Evolutionary conservation across 75 land plant species (phyloP), one percentile per base, ranked within the genome.

Genomic region (Pinus albicaulis): DNA sequence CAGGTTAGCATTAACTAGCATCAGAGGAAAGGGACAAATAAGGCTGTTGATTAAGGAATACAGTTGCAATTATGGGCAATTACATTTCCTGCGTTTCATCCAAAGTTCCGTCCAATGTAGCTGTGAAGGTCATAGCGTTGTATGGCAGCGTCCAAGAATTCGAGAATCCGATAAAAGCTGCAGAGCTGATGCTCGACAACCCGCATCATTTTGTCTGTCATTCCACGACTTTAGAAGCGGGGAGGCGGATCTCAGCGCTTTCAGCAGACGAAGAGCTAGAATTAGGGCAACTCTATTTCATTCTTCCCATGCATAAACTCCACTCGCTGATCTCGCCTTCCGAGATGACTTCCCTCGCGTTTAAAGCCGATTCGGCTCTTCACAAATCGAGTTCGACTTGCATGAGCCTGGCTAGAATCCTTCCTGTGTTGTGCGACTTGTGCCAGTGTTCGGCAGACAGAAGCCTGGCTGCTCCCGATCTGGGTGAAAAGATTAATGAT

Each of bases 171-270:
- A 19, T 41, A 11, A 71, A 28, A 12, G 79, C 56, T 6, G 79
- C 79, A 5, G 76, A 78, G 58, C 56, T 78, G 7, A 78, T 72
- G 74, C 0, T 72, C 25, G 58, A 48, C 14, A 44, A 71, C 38
- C 76, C 77, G 19, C 17, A 71, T 1, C 74, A 78, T 66, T 72
- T 78, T 24, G 20, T 78, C 3, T 78, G 79, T 53, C n/a, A 71
- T n/a, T 25, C 75, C 5, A 55, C 17, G 1, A 2, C 52, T 6
- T 55, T 72, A 12, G 10, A 31, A 19, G 10, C 52, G 19, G 52
- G 52, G 4, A 12, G 55, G 0, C 52, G 74, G 11, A 64, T 78
- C 38, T n/a, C 24, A 8, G 31, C 72, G 44, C 36, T 78, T 0
- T 23, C 74, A 23, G 76, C 77, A 53, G 57, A 72, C 20, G 19